Evolutionary conservation across 495 filamentous ascomycete species (phyloP).

Genomic region (Parathielavia hyrcaniae): DNA sequence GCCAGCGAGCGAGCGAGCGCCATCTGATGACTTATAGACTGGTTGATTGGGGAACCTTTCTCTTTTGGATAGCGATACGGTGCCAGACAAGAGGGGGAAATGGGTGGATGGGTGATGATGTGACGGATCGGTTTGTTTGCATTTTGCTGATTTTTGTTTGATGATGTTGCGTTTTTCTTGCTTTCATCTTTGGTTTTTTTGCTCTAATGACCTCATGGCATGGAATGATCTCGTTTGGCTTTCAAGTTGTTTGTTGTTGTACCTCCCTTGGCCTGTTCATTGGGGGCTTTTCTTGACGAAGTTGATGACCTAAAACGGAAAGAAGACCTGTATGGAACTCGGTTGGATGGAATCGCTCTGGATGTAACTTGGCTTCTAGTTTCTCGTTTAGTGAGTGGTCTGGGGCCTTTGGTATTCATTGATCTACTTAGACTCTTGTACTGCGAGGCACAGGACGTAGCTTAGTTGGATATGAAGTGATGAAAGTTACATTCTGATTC

Average conservation of each 20-base stretch:
- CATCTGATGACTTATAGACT: constrained; percentile 11
- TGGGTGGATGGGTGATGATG: background rate
- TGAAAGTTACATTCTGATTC: background rate
- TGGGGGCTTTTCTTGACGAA: constrained; percentile 4
- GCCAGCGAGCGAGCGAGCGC: constrained; percentile 4
- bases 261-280: constrained; percentile 3
- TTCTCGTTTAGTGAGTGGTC: background rate
- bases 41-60: constrained; percentile 4
- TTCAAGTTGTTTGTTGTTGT: too few relatives aligned
- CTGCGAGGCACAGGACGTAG: constrained; percentile 3
- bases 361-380: background rate
- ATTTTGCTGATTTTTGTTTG: constrained; percentile 8
- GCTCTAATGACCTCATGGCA: constrained; percentile 9
- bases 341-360: background rate
- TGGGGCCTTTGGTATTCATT: background rate
- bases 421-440: constrained; percentile 1
- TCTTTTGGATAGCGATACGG: background rate
- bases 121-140: constrained; percentile 2
- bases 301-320: constrained; percentile 12
- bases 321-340: background rate
- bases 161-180: constrained; percentile 13
- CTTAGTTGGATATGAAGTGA: background rate
- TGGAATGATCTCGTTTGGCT: background rate
- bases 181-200: constrained; percentile 1
- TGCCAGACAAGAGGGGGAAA: background rate